These are phyloP conservation scores for Salinomyces thailandicus DNA, from an alignment of 2,329 filamentous ascomycete genomes.

Conservation along the genomic window DNA sequence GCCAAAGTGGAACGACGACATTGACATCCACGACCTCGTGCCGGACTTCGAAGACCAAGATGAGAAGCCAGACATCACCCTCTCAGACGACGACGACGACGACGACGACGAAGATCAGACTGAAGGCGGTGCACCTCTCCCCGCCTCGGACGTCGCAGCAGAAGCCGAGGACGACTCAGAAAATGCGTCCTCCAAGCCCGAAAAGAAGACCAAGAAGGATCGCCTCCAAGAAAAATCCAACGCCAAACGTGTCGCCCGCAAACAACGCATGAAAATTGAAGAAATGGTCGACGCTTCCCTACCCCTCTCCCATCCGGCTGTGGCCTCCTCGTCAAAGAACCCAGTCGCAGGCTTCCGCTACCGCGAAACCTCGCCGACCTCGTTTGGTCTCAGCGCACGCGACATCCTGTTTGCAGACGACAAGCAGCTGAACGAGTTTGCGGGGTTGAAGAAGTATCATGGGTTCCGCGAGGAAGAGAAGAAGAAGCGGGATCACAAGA, in stretches of 20 bases:
- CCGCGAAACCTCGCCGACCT: slow-evolving; percentile 81
- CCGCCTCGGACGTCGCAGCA: slow-evolving; percentile 24
- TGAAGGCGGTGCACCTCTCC: slow-evolving; percentile 25
- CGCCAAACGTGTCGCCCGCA: slow-evolving; percentile 61
- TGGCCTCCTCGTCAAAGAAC: slow-evolving; percentile 41
- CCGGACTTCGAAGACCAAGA: slow-evolving; percentile 70
- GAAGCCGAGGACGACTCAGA: slow-evolving; percentile 33
- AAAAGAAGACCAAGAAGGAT: slow-evolving; percentile 36
- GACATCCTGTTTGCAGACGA: slow-evolving; percentile 91
- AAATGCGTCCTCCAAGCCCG: slow-evolving; percentile 11
- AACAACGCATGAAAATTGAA: slow-evolving; percentile 75
- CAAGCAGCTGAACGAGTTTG: slow-evolving; percentile 75
- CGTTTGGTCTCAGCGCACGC: slow-evolving; percentile 77
- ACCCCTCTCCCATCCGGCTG: slow-evolving; percentile 56
- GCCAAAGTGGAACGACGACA: slow-evolving; percentile 91
- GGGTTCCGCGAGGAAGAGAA: slow-evolving; percentile 79
- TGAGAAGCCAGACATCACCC: slow-evolving; percentile 41
- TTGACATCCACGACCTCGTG: slow-evolving; percentile 87
- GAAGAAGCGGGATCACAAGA: slow-evolving; percentile 81
- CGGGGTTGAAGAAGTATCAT: slow-evolving; percentile 88
- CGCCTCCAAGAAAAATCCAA: slow-evolving; percentile 37
- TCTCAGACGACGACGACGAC: slow-evolving; percentile 45
- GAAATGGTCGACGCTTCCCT: slow-evolving; percentile 74
- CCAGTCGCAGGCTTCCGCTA: slow-evolving; percentile 62
- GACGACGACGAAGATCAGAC: slow-evolving; percentile 28